These are phyloP conservation scores for Postia placenta DNA, from an alignment of 768 basidiomycete genomes.

Conservation along the genomic window DNA sequence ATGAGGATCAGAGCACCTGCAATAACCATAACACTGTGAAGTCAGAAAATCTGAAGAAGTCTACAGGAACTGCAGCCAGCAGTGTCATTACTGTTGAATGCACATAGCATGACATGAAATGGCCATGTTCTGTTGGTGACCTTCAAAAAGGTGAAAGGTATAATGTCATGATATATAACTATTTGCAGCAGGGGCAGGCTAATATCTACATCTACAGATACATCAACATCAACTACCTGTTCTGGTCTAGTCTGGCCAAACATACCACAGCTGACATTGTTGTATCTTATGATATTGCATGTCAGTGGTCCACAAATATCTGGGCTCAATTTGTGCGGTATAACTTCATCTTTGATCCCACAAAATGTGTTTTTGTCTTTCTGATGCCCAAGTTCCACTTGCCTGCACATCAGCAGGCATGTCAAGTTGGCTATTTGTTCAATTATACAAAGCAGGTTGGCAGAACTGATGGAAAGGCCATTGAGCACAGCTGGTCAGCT, in stretches of 20 bases:
- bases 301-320: slow-evolving; percentile 18
- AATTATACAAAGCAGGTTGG: slow-evolving; percentile 24
- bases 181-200: neutral
- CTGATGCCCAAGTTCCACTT: slow-evolving; percentile 35
- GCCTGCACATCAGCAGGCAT: slow-evolving; percentile 24
- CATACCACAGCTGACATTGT: neutral
- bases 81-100: slow-evolving; percentile 13
- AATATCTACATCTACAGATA: slow-evolving; percentile 8
- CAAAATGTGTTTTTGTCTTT: slow-evolving; percentile 3
- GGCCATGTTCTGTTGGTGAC: slow-evolving; percentile 18
- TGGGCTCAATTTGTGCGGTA: neutral
- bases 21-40: slow-evolving; percentile 12
- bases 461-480: slow-evolving; percentile 29
- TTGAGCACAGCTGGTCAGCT: slow-evolving; percentile 32
- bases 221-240: slow-evolving; percentile 20
- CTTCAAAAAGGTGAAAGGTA: slow-evolving; percentile 22
- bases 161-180: neutral
- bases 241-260: slow-evolving; percentile 1
- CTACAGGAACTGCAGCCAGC: slow-evolving; percentile 6
- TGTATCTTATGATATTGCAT: slow-evolving; percentile 19
- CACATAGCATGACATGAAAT: slow-evolving; percentile 18
- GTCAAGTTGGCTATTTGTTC: slow-evolving; percentile 26
- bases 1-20: slow-evolving; percentile 18
- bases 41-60: slow-evolving; percentile 8
- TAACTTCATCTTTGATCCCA: neutral